Conservation (phyloP, 495 filamentous ascomycete genomes). For the Daldinia grandis region DNA sequence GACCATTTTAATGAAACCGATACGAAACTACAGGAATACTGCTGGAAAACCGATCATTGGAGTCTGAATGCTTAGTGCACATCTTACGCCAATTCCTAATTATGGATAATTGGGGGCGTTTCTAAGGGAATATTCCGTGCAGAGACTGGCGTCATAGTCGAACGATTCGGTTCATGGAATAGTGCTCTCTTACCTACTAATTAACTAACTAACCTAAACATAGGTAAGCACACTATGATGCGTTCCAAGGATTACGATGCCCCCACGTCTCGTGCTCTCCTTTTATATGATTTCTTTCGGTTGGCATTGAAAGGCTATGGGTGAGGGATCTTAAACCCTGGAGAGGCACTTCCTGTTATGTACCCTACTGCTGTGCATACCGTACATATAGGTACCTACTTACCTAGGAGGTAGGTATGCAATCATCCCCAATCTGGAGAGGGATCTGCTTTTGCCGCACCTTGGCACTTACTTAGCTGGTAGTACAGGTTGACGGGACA, state of each 20-base stretch:
- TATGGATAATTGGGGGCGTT: conserved; percentile 7
- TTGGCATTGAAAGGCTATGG: too few species aligned
- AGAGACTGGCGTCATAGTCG: conserved; percentile 35
- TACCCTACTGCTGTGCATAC: too few species aligned
- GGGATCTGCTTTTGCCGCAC: conserved; percentile 19
- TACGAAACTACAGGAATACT: conserved; percentile 39
- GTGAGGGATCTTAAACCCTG: too few species aligned
- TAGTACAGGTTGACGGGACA: background rate
- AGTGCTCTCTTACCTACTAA: too few species aligned
- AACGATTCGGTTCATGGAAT: conserved; percentile 10
- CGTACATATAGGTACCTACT: too few species aligned
- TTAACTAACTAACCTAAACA: too few species aligned
- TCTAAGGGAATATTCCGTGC: conserved; percentile 11
- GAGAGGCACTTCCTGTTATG: too few species aligned
- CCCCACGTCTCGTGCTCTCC: too few species aligned
- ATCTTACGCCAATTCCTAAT: conserved; percentile 20
- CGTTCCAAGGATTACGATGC: too few species aligned
- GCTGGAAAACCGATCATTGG: conserved; percentile 14
- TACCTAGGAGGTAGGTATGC: too few species aligned
- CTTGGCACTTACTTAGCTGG: conserved; percentile 21
- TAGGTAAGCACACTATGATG: too few species aligned
- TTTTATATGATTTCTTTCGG: too few species aligned
- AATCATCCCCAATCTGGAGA: conserved; percentile 3
- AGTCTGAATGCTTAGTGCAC: conserved; percentile 2
- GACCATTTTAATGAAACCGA: conserved; percentile 30